Conservation (phyloP, 208 protist genomes). For the Cochliopodium minus region DNA sequence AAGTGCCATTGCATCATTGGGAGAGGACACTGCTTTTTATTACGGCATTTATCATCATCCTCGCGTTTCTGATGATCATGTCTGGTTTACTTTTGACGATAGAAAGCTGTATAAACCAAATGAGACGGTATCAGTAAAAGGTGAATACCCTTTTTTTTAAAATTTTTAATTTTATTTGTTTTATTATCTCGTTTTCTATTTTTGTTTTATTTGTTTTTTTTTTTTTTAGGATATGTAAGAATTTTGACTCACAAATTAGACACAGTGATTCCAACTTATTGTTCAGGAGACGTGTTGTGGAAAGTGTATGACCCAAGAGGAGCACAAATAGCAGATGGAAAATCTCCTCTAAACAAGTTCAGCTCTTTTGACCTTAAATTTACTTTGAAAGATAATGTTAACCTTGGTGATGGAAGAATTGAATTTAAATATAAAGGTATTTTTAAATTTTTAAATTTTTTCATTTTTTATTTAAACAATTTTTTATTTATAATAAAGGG, state of each 20-base stretch:
- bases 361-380: neutral
- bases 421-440: neutral
- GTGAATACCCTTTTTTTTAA: neutral
- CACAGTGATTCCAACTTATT: no score
- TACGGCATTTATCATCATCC: no score
- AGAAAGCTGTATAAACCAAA: conserved; percentile 6
- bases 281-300: no score
- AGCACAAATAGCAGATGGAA: neutral
- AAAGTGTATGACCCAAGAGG: neutral
- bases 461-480: no score
- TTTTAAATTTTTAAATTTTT: neutral
- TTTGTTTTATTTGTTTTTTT: neutral
- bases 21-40: no score
- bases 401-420: neutral
- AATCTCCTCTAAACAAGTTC: neutral
- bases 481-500: no score
- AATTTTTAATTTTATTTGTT: neutral
- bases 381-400: neutral
- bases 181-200: neutral
- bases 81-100: neutral
- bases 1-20: no score
- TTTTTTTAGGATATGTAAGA: neutral
- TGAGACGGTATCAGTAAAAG: neutral
- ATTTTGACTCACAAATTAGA: no score
- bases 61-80: no score